These are phyloP conservation scores for Mycosphaerelloides madeirae DNA, from an alignment of 2,329 filamentous ascomycete genomes.

Conservation along the genomic window DNA sequence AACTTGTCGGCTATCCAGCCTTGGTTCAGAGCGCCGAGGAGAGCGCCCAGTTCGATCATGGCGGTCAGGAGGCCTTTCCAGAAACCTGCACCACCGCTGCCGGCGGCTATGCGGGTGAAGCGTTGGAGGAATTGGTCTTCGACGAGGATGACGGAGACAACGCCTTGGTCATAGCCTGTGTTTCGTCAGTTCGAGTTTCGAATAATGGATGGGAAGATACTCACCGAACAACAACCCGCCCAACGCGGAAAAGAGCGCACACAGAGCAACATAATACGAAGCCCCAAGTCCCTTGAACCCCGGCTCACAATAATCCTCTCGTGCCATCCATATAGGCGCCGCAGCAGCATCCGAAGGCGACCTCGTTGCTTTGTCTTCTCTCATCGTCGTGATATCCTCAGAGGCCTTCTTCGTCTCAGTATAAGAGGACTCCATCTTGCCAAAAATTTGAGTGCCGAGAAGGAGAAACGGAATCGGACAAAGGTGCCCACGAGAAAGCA, in stretches of 20 bases:
- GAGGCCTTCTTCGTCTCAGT: neutral
- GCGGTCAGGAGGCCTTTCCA: slow-evolving; percentile 54
- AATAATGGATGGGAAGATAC: neutral
- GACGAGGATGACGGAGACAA: slow-evolving; percentile 39
- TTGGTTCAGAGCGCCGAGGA: slow-evolving; percentile 32
- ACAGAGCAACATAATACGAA: slow-evolving; percentile 48
- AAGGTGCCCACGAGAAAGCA: neutral
- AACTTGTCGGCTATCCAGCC: slow-evolving; percentile 38
- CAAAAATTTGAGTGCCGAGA: neutral
- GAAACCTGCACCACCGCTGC: slow-evolving; percentile 56
- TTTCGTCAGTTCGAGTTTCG: no score
- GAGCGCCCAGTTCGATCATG: slow-evolving; percentile 41
- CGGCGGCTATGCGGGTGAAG: slow-evolving; percentile 34
- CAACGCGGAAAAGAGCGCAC: slow-evolving; percentile 46
- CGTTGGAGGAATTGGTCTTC: slow-evolving; percentile 42
- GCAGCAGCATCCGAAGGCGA: neutral
- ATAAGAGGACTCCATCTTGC: slow-evolving; percentile 2
- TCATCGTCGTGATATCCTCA: neutral
- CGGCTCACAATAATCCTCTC: slow-evolving; percentile 26
- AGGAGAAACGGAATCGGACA: neutral
- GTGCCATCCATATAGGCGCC: neutral
- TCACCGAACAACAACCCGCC: slow-evolving; percentile 37
- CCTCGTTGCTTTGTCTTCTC: neutral
- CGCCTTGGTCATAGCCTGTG: slow-evolving; percentile 37
- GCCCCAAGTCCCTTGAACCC: slow-evolving; percentile 44